These are phyloP conservation scores for Candida corydali DNA, from an alignment of 805 yeast genomes.

Conservation along the genomic window DNA sequence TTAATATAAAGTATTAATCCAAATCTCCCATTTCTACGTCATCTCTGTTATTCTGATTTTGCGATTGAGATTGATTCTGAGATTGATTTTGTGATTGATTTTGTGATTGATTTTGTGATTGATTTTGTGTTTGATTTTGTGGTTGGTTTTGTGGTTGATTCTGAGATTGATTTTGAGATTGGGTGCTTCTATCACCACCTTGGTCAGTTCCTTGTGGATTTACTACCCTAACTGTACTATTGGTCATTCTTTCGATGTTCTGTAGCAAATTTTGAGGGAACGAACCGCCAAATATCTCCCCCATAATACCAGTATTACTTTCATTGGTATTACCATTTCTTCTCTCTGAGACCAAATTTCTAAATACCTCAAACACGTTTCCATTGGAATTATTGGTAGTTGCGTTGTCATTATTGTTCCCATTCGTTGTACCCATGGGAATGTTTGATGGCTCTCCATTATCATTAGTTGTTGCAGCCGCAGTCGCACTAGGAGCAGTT, in stretches of 20 bases:
- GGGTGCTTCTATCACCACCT: no score
- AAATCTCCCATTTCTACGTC: slow-evolving; percentile 11
- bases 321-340: background rate
- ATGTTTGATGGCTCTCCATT: background rate
- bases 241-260: slow-evolving; percentile 7
- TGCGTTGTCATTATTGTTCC: background rate
- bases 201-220: no score
- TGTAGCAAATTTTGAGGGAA: slow-evolving; percentile 2
- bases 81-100: background rate
- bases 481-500: background rate
- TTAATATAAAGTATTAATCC: slow-evolving; percentile 6
- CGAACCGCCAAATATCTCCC: slow-evolving; percentile 2
- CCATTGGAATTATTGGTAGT: background rate
- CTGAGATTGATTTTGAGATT: no score
- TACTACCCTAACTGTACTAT: slow-evolving; percentile 6
- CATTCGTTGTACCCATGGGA: background rate
- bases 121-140: slow-evolving; percentile 2
- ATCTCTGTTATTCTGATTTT: background rate
- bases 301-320: background rate
- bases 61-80: background rate
- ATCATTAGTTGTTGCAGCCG: background rate
- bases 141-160: no score
- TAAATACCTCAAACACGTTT: slow-evolving; percentile 4
- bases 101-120: background rate
- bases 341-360: slow-evolving; percentile 1